Evolutionary conservation across 495 filamentous ascomycete species (phyloP).

Genomic region (Penicillium coprophilum): DNA sequence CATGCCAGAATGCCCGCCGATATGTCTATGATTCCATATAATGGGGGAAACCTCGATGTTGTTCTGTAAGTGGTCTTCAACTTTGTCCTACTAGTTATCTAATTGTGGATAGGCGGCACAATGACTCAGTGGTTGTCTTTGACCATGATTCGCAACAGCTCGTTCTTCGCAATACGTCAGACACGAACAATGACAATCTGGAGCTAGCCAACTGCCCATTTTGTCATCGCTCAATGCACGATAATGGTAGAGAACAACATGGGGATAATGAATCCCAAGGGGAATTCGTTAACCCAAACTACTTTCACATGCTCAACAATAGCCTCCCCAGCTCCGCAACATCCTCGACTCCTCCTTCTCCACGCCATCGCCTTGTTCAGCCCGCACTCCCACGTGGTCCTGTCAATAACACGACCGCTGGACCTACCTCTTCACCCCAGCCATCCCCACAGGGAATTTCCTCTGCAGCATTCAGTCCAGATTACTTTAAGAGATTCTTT

Average conservation of each 20-base stretch:
- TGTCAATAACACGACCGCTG: conserved; percentile 44
- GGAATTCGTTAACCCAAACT: conserved; percentile 81
- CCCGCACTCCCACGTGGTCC: conserved; percentile 43
- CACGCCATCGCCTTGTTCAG: conserved; percentile 53
- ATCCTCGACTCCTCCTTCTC: conserved; percentile 50
- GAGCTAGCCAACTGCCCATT: conserved; percentile 75
- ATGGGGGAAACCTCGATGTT: conserved; percentile 47
- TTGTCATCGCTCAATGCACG: conserved; percentile 77
- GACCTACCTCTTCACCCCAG: conserved; percentile 52
- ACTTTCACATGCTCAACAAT: conserved; percentile 87
- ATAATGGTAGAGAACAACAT: conserved; percentile 41
- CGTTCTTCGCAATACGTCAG: conserved; percentile 66
- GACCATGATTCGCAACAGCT: conserved; percentile 83
- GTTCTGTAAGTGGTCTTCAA: conserved; percentile 44
- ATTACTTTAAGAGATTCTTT: conserved; percentile 91
- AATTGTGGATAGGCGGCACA: conserved; percentile 67
- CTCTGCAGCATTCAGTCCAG: conserved; percentile 79
- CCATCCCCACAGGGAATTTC: conserved; percentile 67
- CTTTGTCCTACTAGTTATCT: background rate
- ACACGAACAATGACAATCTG: conserved; percentile 36
- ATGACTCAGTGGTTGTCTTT: conserved; percentile 86
- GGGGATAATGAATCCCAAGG: conserved; percentile 45
- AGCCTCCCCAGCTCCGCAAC: conserved; percentile 53
- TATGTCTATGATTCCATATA: conserved; percentile 51
- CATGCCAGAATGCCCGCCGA: conserved; percentile 39